A percentile compares a stretch with the other conserved stretches of the same genome.
Conservation (phyloP, 1,284 basidiomycete genomes). For the Pulveroboletus sp. region DNA sequence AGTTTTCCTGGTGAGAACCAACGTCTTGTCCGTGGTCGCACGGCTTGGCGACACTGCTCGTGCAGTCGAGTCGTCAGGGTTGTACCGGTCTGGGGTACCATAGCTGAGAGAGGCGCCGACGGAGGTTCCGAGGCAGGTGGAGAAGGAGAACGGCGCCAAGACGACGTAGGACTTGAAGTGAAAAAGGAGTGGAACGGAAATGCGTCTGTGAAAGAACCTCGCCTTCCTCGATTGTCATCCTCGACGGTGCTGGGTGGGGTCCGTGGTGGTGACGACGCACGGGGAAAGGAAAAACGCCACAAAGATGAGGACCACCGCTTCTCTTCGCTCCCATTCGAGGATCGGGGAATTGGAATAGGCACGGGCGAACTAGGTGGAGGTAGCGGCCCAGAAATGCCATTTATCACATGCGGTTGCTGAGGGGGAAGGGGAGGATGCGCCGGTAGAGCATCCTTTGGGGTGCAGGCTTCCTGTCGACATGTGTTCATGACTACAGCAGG, state of each 20-base stretch:
- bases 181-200: constrained; percentile 47
- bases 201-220: constrained; percentile 43
- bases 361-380: constrained; percentile 35
- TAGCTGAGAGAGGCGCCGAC: constrained; percentile 8
- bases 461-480: constrained; percentile 29
- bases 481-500: constrained; percentile 34
- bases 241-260: constrained; percentile 24
- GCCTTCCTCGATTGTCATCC: constrained; percentile 31
- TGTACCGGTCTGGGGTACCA: constrained; percentile 6
- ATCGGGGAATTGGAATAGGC: constrained; percentile 38
- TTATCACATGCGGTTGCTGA: constrained; percentile 14
- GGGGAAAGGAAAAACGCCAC: constrained; percentile 46
- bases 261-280: constrained; percentile 37
- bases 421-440: constrained; percentile 14
- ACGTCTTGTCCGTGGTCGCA: constrained; percentile 51
- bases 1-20: constrained; percentile 62
- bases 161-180: constrained; percentile 34
- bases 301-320: constrained; percentile 44
- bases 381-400: constrained; percentile 20
- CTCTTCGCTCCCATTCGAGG: constrained; percentile 36
- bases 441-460: constrained; percentile 6
- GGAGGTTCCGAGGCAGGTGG: constrained; percentile 31
- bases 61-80: constrained; percentile 18
- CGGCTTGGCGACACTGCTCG: constrained; percentile 41
- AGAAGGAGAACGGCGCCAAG: constrained; percentile 38